Base-by-base conservation (phyloP, 2,329 filamentous ascomycete genomes). In the Penicillium paneum region DNA sequence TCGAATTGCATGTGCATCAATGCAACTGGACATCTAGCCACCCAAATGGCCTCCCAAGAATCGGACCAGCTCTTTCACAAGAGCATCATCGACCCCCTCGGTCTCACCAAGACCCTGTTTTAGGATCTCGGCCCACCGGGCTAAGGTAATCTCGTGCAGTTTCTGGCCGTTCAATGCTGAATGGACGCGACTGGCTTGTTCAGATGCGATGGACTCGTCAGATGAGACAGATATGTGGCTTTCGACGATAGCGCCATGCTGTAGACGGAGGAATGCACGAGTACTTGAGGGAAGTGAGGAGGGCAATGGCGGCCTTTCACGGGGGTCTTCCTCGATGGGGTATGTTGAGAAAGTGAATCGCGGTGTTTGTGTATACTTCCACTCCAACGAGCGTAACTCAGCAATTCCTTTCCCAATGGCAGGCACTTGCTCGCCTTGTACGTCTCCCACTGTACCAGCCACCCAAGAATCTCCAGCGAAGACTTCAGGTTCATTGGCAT, bases 351-450 rank as follows among this genome's bases (percentile, higher is more conserved):
- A 85, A 8, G 81, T 84, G 70, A 96, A 97, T 52, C 87, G 86
- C 1, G 92, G 92, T 2, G 92, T 96, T 74, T 96, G 91, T 2
- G 83, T 83, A 72, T 88, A 96, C 54, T 88, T 87, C 91, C 91
- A 97, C 64, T 74, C 72, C 51, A 62, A 42, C 39, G 70, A 80
- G 67, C 75, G 79, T 21, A 91, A 71, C 58, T 74, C 72, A 11
- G 67, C 62, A 43, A 86, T 79, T 1, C 88, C 88, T 61, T 84
- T 83, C 35, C 66, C 73, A 35, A 95, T 81, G 47, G 80, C 79
- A 0, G 78, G 74, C 21, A 76, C 57, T 71, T 74, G 41, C 7
- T 78, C 75, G 0, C 75, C 72, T 8, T 72, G 72, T 1, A 75
- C 67, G 3, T 83, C 80, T n/a, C 81, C 81, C 8, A 89, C 76